phyloP scores from a whole-genome alignment of 192 early-diverging fungal species.

The Dissophora ornata region DNA sequence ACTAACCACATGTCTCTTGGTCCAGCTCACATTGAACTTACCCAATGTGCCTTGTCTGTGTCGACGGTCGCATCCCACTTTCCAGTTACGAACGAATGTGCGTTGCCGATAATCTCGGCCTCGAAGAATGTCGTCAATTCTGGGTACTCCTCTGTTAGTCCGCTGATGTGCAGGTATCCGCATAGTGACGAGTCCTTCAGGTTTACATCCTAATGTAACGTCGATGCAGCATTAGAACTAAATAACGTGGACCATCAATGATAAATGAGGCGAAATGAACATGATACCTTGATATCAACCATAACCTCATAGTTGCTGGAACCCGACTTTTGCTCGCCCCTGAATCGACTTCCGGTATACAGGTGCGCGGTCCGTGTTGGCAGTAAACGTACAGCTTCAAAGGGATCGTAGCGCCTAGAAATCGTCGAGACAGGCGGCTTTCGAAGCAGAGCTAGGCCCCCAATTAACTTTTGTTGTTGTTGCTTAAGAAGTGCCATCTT shows the following conservation, averaged over 20 bases:
- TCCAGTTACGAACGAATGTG: constrained; percentile 80
- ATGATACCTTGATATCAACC: constrained; percentile 79
- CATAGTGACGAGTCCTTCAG: constrained; percentile 76
- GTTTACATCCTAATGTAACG: constrained; percentile 67
- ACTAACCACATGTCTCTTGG: neutral
- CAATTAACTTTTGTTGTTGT: constrained; percentile 20
- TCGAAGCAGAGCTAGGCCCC: constrained; percentile 18
- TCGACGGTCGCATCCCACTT: constrained; percentile 85
- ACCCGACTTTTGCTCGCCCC: constrained; percentile 76
- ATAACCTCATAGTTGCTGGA: constrained; percentile 72
- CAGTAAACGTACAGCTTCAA: constrained; percentile 27
- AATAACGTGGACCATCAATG: too few relatives aligned
- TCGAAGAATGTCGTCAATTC: constrained; percentile 89
- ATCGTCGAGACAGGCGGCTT: constrained; percentile 7
- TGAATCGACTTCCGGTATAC: constrained; percentile 73
- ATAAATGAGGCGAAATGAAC: neutral
- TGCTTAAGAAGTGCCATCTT: constrained; percentile 10
- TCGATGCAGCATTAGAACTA: too few relatives aligned
- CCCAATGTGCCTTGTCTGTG: constrained; percentile 82
- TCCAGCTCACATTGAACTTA: constrained; percentile 41
- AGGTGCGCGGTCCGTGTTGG: constrained; percentile 57
- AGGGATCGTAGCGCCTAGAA: constrained; percentile 7
- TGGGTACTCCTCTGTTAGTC: constrained; percentile 82
- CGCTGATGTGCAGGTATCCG: constrained; percentile 85
- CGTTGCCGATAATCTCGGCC: constrained; percentile 83